Percentiles rank a stretch among this genome's conserved stretches.
These are phyloP conservation scores for Leptographium procerum DNA, from an alignment of 2,329 filamentous ascomycete species.

Conservation along the genomic window DNA sequence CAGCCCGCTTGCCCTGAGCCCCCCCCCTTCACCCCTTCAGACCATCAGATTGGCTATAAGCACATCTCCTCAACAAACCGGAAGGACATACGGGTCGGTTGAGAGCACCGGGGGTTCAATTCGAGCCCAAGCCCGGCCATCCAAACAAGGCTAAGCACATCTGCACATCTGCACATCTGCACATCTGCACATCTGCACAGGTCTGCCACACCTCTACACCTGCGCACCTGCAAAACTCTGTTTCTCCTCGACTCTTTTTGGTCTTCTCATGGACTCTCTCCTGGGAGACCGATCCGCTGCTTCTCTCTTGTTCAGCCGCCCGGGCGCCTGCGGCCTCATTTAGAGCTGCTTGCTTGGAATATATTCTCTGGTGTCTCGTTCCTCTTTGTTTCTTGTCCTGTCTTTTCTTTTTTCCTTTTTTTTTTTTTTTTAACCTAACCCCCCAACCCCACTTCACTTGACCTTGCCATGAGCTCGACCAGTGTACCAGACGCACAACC, in stretches of 20 bases:
- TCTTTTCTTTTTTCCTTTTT: neutral
- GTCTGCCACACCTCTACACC: no score
- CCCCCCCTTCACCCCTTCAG: no score
- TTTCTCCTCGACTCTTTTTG: neutral
- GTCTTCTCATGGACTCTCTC: neutral
- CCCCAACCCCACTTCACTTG: neutral
- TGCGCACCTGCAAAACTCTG: neutral
- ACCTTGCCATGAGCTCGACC: slow-evolving; percentile 4
- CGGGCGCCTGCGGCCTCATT: no score
- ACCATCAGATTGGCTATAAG: neutral
- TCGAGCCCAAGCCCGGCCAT: neutral
- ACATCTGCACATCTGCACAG: no score
- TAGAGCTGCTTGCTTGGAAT: no score
- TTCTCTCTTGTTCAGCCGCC: no score
- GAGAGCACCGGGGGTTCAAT: neutral
- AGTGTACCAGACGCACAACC: neutral
- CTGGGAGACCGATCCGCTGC: no score
- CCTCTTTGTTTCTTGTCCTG: neutral
- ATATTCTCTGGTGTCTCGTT: neutral
- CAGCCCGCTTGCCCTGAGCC: neutral
- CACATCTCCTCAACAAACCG: slow-evolving; percentile 9
- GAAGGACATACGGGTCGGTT: neutral
- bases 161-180: no score
- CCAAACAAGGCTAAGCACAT: neutral
- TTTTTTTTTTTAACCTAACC: neutral